Base-by-base conservation (phyloP, 441 rosid species). In the Eruca vesicaria region DNA sequence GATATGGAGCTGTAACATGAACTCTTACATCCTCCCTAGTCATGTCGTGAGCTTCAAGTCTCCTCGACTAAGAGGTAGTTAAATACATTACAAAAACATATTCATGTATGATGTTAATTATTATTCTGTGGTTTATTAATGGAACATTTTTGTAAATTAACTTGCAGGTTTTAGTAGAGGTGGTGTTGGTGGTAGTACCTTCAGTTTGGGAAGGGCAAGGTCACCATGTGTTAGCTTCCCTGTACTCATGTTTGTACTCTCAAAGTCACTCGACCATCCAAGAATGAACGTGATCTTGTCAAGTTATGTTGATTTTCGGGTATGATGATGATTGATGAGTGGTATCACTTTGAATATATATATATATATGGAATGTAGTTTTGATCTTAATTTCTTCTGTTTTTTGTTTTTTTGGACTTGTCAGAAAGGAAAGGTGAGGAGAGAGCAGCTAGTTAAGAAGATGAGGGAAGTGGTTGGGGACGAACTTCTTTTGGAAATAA, bases 1-100 rank as follows among this genome's bases (percentile, higher is more conserved):
- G 15, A 74, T 87, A 2, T 85, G 97, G 97, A 80, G 79, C 71
- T 67, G 74, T 72, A 60, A 28, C 19, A 84, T 88, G 88, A 86
- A 86, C 65, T 77, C 90, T 2, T 86, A 86, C 73, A 81, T 91
- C 20, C 72, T 73, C 7, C 88, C 88, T 0, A 68, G 58, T 57
- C 80, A 75, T 72, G 50, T 85, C 57, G 52, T 89, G 21, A 85
- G 86, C 32, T 84, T 87, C 73, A 79, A 15, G 63, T 66, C 81
- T 20, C 81, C 82, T 66, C 32, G 15, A 9, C 26, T 45, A 3
- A 23, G 76, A 81, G 81, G 82, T 79, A 23, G 1, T 4, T 4
- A 4, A 29, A n/a, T 38, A 41, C 38, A 56, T 23, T 21, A 26
- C 62, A n/a, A 56, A 26, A 23, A 23, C 26, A 1, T 19, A 53